Conservation (phyloP, 495 filamentous ascomycete species). For the Neurospora sp. region DNA sequence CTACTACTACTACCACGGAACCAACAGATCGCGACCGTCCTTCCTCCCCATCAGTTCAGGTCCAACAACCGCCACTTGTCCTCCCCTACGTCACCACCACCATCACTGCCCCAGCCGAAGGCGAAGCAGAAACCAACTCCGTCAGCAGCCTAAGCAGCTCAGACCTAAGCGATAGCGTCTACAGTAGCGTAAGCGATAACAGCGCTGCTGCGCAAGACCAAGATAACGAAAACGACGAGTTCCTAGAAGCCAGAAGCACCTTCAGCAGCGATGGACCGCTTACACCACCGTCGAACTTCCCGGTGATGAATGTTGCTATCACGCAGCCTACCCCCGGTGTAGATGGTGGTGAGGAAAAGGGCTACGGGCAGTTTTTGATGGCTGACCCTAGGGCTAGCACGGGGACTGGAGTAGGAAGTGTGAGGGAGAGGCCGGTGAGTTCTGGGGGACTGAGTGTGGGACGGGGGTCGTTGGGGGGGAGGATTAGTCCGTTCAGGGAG, state of each 20-base stretch:
- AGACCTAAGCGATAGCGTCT: background rate
- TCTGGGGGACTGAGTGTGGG: constrained; percentile 1
- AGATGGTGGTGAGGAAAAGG: constrained; percentile 7
- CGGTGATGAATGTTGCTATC: background rate
- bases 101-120: background rate
- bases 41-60: background rate
- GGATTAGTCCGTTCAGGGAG: constrained; percentile 33
- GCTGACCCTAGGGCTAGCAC: background rate
- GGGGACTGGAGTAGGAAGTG: background rate
- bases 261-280: background rate
- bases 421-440: constrained; percentile 1
- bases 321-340: background rate
- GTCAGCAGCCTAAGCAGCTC: constrained; percentile 11
- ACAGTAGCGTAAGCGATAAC: constrained; percentile 10
- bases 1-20: background rate
- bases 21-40: background rate
- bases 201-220: background rate
- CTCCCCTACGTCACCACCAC: background rate
- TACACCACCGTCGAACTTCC: background rate
- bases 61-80: background rate
- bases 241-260: background rate
- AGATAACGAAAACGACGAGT: background rate
- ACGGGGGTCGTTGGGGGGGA: no score
- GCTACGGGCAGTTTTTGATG: background rate
- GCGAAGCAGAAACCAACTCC: background rate